Evolutionary conservation across 2,329 filamentous ascomycete genomes (phyloP).

Genomic region (Penicillium sp.): DNA sequence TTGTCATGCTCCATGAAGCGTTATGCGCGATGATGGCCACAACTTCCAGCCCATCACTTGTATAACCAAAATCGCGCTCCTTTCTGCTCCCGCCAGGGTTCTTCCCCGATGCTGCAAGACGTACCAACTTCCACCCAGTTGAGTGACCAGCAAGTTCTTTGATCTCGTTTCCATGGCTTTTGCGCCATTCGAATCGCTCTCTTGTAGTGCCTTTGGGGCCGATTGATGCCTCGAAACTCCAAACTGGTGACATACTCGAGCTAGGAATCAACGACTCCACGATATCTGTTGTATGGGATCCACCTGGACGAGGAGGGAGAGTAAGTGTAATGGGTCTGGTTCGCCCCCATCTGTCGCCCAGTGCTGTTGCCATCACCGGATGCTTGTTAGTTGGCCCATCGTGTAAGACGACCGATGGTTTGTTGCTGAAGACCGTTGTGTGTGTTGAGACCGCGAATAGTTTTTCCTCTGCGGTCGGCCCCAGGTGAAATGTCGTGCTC

Average conservation of each 20-base stretch:
- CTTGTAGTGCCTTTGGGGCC: not conserved
- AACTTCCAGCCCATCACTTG: constrained; percentile 15
- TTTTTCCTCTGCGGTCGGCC: constrained; percentile 13
- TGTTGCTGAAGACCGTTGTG: constrained; percentile 6
- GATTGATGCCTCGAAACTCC: constrained; percentile 1
- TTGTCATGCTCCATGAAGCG: constrained; percentile 15
- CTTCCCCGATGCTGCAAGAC: constrained; percentile 2
- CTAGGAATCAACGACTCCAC: constrained; percentile 1
- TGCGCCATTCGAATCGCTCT: constrained; percentile 12
- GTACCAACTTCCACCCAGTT: constrained; percentile 12
- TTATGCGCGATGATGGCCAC: constrained; percentile 16
- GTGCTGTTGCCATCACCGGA: constrained; percentile 9
- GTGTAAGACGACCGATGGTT: constrained; percentile 9
- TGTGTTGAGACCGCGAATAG: constrained; percentile 9
- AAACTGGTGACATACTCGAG: not conserved
- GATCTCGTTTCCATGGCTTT: constrained; percentile 14
- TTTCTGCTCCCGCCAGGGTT: constrained; percentile 6
- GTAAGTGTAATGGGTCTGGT: constrained; percentile 3
- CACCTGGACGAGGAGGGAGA: constrained; percentile 1
- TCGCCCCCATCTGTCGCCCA: constrained; percentile 13
- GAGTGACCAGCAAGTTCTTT: constrained; percentile 13
- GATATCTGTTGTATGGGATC: not conserved
- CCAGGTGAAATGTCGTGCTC: constrained; percentile 15
- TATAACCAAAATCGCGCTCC: constrained; percentile 6
- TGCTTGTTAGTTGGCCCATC: constrained; percentile 14